Base-by-base conservation (phyloP, 83 land plant genomes). In the Larix sibirica region DNA sequence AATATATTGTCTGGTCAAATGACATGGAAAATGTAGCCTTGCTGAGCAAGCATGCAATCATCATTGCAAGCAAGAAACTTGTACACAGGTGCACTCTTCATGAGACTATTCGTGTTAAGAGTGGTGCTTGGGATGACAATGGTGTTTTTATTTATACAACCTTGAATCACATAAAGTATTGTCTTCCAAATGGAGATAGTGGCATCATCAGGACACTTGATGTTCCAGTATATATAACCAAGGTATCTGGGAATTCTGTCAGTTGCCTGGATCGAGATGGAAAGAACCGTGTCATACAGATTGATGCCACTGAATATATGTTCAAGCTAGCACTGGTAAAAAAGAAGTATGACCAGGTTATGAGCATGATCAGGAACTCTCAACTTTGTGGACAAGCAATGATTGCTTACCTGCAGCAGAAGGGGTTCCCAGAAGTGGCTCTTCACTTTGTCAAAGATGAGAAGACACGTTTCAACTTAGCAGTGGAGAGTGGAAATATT, bases 61-160 rank as follows among this genome's bases (percentile, higher is more conserved):
- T 91, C 12, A 90, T 93, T 58, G 94, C 95, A n/a, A 86, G 83
- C 31, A 91, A 89, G 85, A 91, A 91, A 78, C 85, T 93, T 50
- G 83, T 84, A 80, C 94, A 91, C 38, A 88, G 80, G 33, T 93
- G 95, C 90, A 93, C 92, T 28, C 83, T 93, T 8, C 95, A 91
- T 80, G 95, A 93, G 71, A 93, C 95, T 16, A 91, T 93, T 31
- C 91, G 94, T 80, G 90, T 93, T 28, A 93, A 93, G 83, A 89
- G 94, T 87, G 95, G 93, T 23, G 94, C 92, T 9, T 93, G 95
- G 95, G 95, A 93, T 88, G 94, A 89, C 24, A 87, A 87, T 82
- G 94, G 94, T 50, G 92, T 93, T 23, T 89, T 91, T 82, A 90
- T 93, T 20, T 93, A 93, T 58, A 88, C 94, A 16, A 93, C 95